Evolutionary conservation across 768 basidiomycete species (phyloP), one percentile per base, ranked within the genome.

Genomic region (Sistotremastrum suecicum): DNA sequence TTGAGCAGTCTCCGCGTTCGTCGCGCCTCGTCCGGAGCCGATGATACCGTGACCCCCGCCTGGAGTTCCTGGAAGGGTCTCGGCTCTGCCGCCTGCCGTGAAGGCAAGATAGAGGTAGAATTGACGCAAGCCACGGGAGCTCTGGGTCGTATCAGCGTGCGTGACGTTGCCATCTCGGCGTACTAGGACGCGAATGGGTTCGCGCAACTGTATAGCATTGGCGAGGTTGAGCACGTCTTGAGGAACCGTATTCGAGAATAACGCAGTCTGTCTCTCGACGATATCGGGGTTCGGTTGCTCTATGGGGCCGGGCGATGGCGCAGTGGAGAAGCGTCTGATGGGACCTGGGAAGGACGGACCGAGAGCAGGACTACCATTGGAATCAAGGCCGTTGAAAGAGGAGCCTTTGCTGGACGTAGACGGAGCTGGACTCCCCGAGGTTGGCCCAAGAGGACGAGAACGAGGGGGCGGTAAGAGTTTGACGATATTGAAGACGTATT

Each of bases 241-340:
- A 10, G 90, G 94, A 11, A 95, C 92, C 3, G 95, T 99, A 60
- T 98, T 98, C 35, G 90, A 94, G 64, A 97, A 97, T n/a, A 89
- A 69, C 5, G 86, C 88, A 3, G 88, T 89, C 62, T 92, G 90
- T 29, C 91, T 80, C 53, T 92, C 89, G 41, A 83, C 71, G 1
- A 58, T 50, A 20, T 60, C 55, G n/a, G 55, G 63, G 20, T 56
- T 57, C 33, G 57, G 54, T 41, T 52, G 54, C 12, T 67, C 65
- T 20, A 66, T 67, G 9, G 64, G 39, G 5, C 57, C 68, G 34
- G 76, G 69, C 32, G 76, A 63, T 3, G 66, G 51, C 59, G 57
- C 53, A 63, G 37, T 33, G 28, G 43, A 40, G 29, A 36, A 20
- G 20, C 20, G 20, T 20, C 20, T 20, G 20, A 52, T 58, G 67